Evolutionary conservation across 768 basidiomycete species (phyloP).

Genomic region (Boletus pseudo-olivaceus): DNA sequence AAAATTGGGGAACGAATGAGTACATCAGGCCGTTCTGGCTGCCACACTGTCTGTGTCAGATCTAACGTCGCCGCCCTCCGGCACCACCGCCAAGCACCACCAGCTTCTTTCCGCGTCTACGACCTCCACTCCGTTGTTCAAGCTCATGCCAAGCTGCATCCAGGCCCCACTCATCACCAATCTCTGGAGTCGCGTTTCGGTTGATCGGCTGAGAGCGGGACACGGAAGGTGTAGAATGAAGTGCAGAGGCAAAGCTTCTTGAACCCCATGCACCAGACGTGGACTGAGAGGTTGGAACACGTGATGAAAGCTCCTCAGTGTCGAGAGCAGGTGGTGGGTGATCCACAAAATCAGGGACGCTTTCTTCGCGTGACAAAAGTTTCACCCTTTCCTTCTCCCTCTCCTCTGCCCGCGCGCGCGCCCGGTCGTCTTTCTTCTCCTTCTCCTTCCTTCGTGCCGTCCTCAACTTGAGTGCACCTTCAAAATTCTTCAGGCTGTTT

Average conservation of each 20-base stretch:
- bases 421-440: slow-evolving; percentile 82
- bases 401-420: slow-evolving; percentile 74
- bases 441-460: slow-evolving; percentile 75
- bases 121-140: slow-evolving; percentile 53
- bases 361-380: slow-evolving; percentile 26
- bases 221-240: slow-evolving; percentile 49
- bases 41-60: neutral
- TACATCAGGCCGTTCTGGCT: neutral
- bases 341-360: slow-evolving; percentile 2
- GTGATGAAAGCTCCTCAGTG: slow-evolving; percentile 11
- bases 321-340: slow-evolving; percentile 9
- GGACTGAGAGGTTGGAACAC: slow-evolving; percentile 9
- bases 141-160: slow-evolving; percentile 81
- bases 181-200: slow-evolving; percentile 26
- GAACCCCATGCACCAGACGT: slow-evolving; percentile 69
- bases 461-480: slow-evolving; percentile 75
- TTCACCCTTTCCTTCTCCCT: slow-evolving; percentile 56
- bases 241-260: slow-evolving; percentile 78
- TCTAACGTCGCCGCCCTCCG: slow-evolving; percentile 46
- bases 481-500: slow-evolving; percentile 78
- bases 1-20: slow-evolving; percentile 5
- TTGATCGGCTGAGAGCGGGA: slow-evolving; percentile 41
- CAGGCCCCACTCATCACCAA: slow-evolving; percentile 70
- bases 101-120: slow-evolving; percentile 59
- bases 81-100: slow-evolving; percentile 71